These are phyloP conservation scores for Canavalia gladiata DNA, from an alignment of 306 rosid genomes.

Conservation along the genomic window DNA sequence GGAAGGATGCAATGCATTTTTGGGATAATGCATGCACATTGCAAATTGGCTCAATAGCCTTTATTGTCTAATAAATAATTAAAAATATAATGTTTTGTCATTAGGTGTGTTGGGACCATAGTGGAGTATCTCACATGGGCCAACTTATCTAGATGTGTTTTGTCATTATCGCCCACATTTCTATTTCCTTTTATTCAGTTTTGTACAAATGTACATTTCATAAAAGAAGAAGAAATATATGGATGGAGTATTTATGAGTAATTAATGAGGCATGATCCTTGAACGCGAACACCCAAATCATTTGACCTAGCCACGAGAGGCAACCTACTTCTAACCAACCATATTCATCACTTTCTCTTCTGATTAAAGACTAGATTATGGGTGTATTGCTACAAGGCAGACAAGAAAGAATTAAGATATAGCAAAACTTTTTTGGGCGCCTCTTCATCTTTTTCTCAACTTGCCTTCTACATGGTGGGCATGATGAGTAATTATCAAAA, in stretches of 20 bases:
- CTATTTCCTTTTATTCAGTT: no score
- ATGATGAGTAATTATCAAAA: neutral
- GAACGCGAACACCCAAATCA: constrained; percentile 62
- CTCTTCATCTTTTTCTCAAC: neutral
- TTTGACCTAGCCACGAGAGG: constrained; percentile 65
- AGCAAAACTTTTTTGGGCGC: neutral
- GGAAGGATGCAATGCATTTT: constrained; percentile 56
- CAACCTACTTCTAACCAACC: constrained; percentile 54
- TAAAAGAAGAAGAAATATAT: neutral
- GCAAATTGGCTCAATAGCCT: constrained; percentile 30
- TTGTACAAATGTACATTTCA: neutral
- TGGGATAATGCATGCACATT: constrained; percentile 6
- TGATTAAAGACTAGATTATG: neutral
- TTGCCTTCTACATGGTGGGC: neutral
- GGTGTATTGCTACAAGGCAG: neutral
- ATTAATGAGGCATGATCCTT: constrained; percentile 61
- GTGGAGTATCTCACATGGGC: constrained; percentile 59
- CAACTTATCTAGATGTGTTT: constrained; percentile 39
- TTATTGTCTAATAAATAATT: constrained; percentile 27
- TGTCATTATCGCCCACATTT: constrained; percentile 36
- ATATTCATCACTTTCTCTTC: neutral
- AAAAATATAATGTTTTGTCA: constrained; percentile 33
- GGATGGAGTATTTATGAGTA: constrained; percentile 26
- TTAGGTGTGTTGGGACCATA: constrained; percentile 55
- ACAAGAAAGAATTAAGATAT: neutral